Evolutionary conservation across 306 rosid species (phyloP).

Genomic region (Urtica urens): DNA sequence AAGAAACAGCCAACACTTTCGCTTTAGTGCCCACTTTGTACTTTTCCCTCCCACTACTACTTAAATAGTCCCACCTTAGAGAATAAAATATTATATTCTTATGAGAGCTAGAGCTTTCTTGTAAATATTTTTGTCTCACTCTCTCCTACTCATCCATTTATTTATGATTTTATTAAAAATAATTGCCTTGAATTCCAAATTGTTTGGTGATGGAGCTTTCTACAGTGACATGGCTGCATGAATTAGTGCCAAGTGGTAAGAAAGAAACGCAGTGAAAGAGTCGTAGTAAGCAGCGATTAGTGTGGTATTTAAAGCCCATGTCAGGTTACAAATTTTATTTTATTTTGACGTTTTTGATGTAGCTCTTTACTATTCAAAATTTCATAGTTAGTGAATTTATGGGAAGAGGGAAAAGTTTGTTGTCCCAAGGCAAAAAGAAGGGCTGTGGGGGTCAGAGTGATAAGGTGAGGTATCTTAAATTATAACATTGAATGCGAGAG

Average conservation of each 20-base stretch:
- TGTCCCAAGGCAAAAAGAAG: slow-evolving; percentile 28
- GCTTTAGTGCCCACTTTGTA: not conserved
- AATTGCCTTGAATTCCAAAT: slow-evolving; percentile 11
- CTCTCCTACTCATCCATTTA: too few relatives aligned
- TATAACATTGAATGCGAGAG: slow-evolving; percentile 7
- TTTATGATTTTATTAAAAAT: too few relatives aligned
- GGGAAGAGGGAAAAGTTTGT: slow-evolving; percentile 26
- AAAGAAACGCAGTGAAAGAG: slow-evolving; percentile 25
- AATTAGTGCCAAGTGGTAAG: slow-evolving; percentile 40
- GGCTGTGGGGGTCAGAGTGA: slow-evolving; percentile 12
- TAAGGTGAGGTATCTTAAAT: slow-evolving; percentile 22
- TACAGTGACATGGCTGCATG: slow-evolving; percentile 4
- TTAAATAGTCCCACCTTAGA: not conserved
- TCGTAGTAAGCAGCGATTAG: not conserved
- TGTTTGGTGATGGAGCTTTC: slow-evolving; percentile 16
- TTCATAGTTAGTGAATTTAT: slow-evolving; percentile 2
- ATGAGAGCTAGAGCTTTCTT: not conserved
- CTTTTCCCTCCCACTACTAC: not conserved
- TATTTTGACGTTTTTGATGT: too few relatives aligned
- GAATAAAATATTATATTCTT: not conserved
- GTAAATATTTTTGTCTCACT: not conserved
- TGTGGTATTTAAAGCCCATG: slow-evolving; percentile 21
- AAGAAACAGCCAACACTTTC: not conserved
- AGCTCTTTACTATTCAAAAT: not conserved
- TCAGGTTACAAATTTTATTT: too few relatives aligned